Evolutionary conservation across 2,329 filamentous ascomycete species (phyloP).

Genomic region (Fusarium aywerte): DNA sequence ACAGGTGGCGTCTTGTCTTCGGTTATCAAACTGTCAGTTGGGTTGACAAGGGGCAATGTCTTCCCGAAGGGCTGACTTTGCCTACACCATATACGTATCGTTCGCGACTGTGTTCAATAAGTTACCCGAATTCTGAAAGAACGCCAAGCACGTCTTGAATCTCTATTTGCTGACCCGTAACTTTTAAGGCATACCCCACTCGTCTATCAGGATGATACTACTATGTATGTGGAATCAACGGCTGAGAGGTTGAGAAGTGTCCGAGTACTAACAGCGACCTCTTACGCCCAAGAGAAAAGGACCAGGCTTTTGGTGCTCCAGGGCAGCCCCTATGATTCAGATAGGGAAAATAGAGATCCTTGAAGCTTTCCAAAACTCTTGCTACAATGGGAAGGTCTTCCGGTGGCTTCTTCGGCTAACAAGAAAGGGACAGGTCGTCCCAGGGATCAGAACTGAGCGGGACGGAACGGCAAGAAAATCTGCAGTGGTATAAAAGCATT

Average conservation of each 20-base stretch:
- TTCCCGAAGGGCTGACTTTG: conserved; percentile 3
- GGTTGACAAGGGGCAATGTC: conserved; percentile 10
- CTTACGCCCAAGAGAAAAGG: not conserved
- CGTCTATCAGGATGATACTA: not conserved
- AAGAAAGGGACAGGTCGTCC: not conserved
- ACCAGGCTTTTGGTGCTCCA: not conserved
- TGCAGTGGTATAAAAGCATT: not conserved
- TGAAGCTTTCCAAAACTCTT: not conserved
- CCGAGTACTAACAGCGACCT: not conserved
- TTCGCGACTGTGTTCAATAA: not conserved
- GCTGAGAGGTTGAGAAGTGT: not conserved
- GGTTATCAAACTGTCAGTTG: conserved; percentile 35
- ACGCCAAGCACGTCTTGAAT: conserved; percentile 6
- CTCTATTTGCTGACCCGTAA: conserved; percentile 5
- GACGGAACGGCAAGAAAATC: conserved; percentile 4
- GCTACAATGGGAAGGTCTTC: not conserved
- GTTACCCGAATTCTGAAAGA: conserved; percentile 26
- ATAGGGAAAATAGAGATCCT: not conserved
- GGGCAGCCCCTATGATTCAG: not conserved
- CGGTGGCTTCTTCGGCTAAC: conserved; percentile 1
- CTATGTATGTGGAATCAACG: conserved; percentile 1
- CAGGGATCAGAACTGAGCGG: conserved; percentile 1
- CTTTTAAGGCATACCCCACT: conserved; percentile 1
- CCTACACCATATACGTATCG: conserved; percentile 4
- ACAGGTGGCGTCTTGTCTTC: conserved; percentile 40